phyloP scores from a whole-genome alignment of 1,284 basidiomycete species.

The Austroboletus novae-zelandiae region DNA sequence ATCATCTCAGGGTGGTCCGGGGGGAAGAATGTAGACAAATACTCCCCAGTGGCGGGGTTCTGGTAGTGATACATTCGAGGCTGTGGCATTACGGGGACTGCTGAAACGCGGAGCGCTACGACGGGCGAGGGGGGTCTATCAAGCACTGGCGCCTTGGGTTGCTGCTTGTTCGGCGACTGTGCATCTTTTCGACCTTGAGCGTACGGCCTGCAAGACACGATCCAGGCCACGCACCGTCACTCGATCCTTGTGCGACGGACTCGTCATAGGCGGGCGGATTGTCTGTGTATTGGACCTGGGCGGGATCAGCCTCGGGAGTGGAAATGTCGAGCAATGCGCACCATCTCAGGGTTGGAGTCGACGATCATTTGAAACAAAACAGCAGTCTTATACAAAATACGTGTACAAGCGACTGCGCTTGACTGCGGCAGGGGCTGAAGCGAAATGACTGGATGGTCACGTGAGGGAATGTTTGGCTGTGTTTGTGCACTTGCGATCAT shows the following conservation, averaged over 20 bases:
- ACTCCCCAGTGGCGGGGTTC: conserved; percentile 46
- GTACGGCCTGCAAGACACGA: neutral
- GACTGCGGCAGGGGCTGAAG: conserved; percentile 6
- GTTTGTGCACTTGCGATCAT: conserved; percentile 14
- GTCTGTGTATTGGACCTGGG: conserved; percentile 24
- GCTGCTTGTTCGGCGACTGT: conserved; percentile 7
- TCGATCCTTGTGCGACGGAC: conserved; percentile 10
- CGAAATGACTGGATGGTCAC: conserved; percentile 14
- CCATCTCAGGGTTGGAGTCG: conserved; percentile 28
- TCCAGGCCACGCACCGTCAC: conserved; percentile 15
- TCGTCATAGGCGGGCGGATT: conserved; percentile 29
- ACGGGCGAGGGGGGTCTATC: conserved; percentile 13
- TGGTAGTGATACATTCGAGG: conserved; percentile 39
- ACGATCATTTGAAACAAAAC: conserved; percentile 20
- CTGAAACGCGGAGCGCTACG: conserved; percentile 20
- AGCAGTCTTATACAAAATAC: neutral
- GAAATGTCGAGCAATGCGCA: neutral
- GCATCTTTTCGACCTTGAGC: conserved; percentile 13
- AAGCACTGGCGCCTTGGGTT: conserved; percentile 9
- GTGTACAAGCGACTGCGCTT: neutral
- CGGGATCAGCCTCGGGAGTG: neutral
- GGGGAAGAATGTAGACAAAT: conserved; percentile 54
- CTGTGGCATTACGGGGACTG: conserved; percentile 30
- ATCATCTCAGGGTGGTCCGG: conserved; percentile 79
- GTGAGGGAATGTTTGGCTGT: conserved; percentile 25